Base-by-base conservation (phyloP, 768 basidiomycete genomes). In the Hygrophorus russula region DNA sequence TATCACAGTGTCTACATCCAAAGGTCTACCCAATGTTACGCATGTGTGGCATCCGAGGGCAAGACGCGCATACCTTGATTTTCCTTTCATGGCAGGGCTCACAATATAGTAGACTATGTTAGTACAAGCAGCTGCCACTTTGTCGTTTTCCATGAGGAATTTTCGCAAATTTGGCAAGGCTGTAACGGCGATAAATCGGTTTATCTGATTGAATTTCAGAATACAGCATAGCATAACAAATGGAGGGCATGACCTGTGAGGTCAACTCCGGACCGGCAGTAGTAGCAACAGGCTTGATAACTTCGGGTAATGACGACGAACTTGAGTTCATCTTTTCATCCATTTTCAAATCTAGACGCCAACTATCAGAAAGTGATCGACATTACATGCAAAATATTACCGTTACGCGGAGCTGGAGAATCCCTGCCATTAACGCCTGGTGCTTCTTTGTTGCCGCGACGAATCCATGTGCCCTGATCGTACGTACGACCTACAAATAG, bases 51-150 rank as follows among this genome's bases (percentile, higher is more conserved):
- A 29, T 11, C 13, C 10, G 14, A 10, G 12, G 9, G 19, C 17
- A 28, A 31, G 17, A 30, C n/a, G 27, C 18, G 28, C 41, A 45
- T 52, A 89, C 89, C 74, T 81, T 29, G 79, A 60, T 54, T 81
- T 83, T 19, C 78, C 76, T 58, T 85, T 86, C 66, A 94, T 68
- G 1, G 81, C 76, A 0, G 93, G 89, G 32, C 70, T 76, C 27
- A 94, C 70, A 34, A 94, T 75, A 53, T 89, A 88, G 51, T 90
- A 85, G 13, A 87, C 69, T 34, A 98, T 78, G 52, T 86, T 90
- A 44, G 69, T 82, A 59, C 88, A 93, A 5, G 79, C 73, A n/a
- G 76, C 69, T 9, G 76, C 63, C 14, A 92, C 72, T 61, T 80
- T 88, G 61, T 98, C 94, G 30, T 76, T 75, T 49, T 98, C 94